Conservation (phyloP, 163 green algal genomes). For the Scenedesmus sp. region DNA sequence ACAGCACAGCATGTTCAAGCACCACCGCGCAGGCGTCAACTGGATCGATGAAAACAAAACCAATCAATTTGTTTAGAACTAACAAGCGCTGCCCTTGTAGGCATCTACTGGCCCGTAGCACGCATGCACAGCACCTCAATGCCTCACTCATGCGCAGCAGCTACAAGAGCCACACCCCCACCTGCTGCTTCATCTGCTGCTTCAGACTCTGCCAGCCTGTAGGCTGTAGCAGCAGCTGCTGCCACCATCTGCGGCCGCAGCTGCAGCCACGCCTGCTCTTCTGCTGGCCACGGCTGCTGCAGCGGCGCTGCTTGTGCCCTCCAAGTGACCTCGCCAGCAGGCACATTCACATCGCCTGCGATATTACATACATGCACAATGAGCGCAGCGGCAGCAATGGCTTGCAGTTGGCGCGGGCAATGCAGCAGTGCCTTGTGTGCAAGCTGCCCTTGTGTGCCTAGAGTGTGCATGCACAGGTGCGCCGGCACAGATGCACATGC, state of each 20-base stretch:
- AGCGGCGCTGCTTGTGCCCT: conserved; percentile 29
- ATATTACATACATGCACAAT: neutral
- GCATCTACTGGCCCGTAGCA: neutral
- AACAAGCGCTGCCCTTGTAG: too few relatives aligned
- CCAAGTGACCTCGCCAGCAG: conserved; percentile 51
- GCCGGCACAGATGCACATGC: neutral
- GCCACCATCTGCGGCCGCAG: neutral
- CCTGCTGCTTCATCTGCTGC: conserved; percentile 14
- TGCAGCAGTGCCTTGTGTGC: neutral
- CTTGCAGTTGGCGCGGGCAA: neutral
- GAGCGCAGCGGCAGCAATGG: neutral
- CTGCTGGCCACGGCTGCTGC: conserved; percentile 4
- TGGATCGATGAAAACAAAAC: too few relatives aligned
- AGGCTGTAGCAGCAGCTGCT: neutral
- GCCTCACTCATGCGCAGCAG: neutral
- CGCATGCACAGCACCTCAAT: neutral
- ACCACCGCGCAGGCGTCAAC: neutral
- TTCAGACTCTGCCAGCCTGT: neutral
- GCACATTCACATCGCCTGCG: conserved; percentile 53
- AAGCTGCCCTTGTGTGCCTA: neutral
- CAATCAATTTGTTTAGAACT: too few relatives aligned
- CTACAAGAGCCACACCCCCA: neutral
- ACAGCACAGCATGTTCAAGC: neutral
- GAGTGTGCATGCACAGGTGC: neutral
- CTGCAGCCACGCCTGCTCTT: conserved; percentile 2